Evolutionary conservation across 1,284 basidiomycete genomes (phyloP), one percentile per base, ranked within the genome.

Genomic region (Cystobasidium slooffiae): DNA sequence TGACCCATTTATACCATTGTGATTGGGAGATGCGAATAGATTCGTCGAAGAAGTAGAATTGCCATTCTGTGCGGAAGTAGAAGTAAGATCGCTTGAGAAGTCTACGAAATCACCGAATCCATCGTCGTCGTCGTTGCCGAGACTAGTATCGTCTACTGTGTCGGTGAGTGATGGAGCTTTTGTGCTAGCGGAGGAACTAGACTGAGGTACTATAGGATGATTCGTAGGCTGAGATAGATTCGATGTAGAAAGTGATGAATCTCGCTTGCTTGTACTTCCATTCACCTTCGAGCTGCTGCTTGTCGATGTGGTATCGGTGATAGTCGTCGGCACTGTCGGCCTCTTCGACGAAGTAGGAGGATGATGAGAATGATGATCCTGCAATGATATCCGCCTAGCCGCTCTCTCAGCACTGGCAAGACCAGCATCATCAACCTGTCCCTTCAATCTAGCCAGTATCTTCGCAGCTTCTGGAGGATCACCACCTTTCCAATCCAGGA

Each of bases 61-160:
- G 8, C 61, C 24, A 14, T 63, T 24, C 31, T 37, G 16, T 47
- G 18, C 44, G 47, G 6, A 5, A 5, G 51, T 64, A 20, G 12
- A 18, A 18, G 41, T 20, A 43, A 31, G 46, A 8, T 44, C 62
- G n/a, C 20, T 49, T 56, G 4, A 10, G 55, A 88, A 96, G 81
- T 96, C 94, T 0, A 94, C 94, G 84, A 97, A 98, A 49, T 95
- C 94, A 77, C 80, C 94, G 84, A 95, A 96, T 16, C 47, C 88
- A 55, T 84, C 80, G 49, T 82, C 83, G 51, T 84, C 87, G 39
- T 53, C 24, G 39, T 6, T 49, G n/a, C n/a, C n/a, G 20, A 44
- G 1, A 37, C 24, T 44, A 31, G 22, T 16, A 41, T 52, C 43
- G 37, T 44, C 49, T 46, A 44, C 22, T 37, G 22, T 52, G 63